Conservation (phyloP, 768 basidiomycete genomes). For the Leccinum variicolor region DNA sequence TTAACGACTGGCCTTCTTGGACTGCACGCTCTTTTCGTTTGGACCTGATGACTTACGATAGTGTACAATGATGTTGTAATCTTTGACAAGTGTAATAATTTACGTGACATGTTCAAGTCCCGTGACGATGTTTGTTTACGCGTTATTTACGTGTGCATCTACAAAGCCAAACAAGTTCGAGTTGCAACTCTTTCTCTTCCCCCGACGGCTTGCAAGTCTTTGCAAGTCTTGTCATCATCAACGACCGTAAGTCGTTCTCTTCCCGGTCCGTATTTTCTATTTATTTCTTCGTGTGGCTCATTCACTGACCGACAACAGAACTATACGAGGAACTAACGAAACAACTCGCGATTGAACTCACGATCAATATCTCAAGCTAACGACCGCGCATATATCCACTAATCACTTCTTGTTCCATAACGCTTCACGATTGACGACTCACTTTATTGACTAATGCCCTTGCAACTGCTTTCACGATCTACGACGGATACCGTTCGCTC, state of each 20-base stretch:
- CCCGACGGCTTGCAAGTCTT: constrained; percentile 11
- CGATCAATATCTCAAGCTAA: constrained; percentile 21
- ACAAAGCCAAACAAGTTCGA: constrained; percentile 36
- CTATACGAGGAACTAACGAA: constrained; percentile 22
- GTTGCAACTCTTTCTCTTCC: constrained; percentile 22
- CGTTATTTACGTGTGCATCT: constrained; percentile 24
- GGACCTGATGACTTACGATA: background rate
- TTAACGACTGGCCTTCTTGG: background rate
- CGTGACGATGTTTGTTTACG: constrained; percentile 31
- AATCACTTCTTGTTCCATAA: constrained; percentile 23
- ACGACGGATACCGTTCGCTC: constrained; percentile 23
- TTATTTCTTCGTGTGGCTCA: background rate
- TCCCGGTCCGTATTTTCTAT: background rate
- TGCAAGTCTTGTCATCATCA: constrained; percentile 14
- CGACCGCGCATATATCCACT: constrained; percentile 17
- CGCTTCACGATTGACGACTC: constrained; percentile 14
- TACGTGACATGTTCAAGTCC: constrained; percentile 3
- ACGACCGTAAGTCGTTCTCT: constrained; percentile 27
- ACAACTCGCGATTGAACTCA: constrained; percentile 20
- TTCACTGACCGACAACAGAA: background rate
- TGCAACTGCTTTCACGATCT: constrained; percentile 31
- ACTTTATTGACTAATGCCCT: constrained; percentile 26
- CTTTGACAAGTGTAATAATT: background rate
- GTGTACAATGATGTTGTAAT: constrained; percentile 5
- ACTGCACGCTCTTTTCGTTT: background rate